Evolutionary conservation across 2,329 filamentous ascomycete species (phyloP).

Genomic region (Eutypa lata): DNA sequence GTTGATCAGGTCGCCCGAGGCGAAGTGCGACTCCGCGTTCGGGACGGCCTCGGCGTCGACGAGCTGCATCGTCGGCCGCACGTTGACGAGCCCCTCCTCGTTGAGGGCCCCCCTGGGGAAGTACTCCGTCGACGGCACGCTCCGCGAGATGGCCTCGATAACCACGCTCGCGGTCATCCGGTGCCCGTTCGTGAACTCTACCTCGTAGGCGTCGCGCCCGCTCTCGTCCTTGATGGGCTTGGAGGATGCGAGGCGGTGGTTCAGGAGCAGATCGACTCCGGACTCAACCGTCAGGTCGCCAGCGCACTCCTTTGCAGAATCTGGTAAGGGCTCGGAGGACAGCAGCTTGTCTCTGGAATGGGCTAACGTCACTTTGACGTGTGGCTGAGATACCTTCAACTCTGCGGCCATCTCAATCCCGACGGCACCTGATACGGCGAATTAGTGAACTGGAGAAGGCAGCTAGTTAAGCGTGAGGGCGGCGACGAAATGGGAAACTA

Average conservation of each 20-base stretch:
- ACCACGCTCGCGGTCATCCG: constrained; percentile 61
- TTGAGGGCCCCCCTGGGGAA: constrained; percentile 58
- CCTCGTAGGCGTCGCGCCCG: constrained; percentile 37
- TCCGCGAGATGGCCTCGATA: constrained; percentile 66
- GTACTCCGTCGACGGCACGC: constrained; percentile 59
- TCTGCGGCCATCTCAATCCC: constrained; percentile 82
- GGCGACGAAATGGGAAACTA: constrained; percentile 7
- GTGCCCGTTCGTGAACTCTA: constrained; percentile 60
- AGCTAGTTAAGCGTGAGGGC: not conserved
- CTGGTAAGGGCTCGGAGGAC: constrained; percentile 69
- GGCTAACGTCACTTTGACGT: constrained; percentile 66
- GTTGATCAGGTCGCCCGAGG: constrained; percentile 63
- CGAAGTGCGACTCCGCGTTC: constrained; percentile 62
- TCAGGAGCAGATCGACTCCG: constrained; percentile 64
- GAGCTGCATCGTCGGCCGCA: constrained; percentile 49
- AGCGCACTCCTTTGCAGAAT: constrained; percentile 63
- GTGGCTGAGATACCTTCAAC: constrained; percentile 64
- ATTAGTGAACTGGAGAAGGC: not conserved
- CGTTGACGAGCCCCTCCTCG: constrained; percentile 62
- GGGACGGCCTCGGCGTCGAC: constrained; percentile 48
- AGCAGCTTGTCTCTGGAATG: constrained; percentile 70
- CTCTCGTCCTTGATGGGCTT: constrained; percentile 43
- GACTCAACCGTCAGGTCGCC: constrained; percentile 56
- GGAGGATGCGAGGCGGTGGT: constrained; percentile 52
- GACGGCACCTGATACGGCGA: constrained; percentile 56